Evolutionary conservation across 768 basidiomycete species (phyloP).

Genomic region (Tubosaeta sp.): DNA sequence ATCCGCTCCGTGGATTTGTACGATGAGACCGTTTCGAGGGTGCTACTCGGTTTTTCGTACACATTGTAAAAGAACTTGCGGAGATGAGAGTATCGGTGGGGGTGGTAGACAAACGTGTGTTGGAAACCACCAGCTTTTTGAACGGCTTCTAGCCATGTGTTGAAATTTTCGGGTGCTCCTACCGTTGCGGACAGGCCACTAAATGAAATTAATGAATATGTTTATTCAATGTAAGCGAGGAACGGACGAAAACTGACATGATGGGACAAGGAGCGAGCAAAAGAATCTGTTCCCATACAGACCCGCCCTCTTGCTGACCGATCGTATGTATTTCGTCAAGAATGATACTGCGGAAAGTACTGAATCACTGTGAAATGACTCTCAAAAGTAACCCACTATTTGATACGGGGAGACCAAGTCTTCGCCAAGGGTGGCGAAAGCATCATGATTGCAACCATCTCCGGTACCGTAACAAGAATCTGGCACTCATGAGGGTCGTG

Average conservation of each 20-base stretch:
- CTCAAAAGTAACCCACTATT: constrained; percentile 38
- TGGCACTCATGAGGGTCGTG: constrained; percentile 65
- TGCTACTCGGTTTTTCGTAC: constrained; percentile 9
- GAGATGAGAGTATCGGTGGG: constrained; percentile 69
- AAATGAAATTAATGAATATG: neutral
- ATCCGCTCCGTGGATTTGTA: constrained; percentile 38
- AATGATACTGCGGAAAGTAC: constrained; percentile 47
- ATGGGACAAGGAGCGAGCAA: constrained; percentile 67
- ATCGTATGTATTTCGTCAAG: constrained; percentile 58
- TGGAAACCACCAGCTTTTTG: constrained; percentile 56
- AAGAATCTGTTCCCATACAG: constrained; percentile 74
- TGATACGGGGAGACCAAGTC: constrained; percentile 59
- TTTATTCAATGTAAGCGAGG: neutral
- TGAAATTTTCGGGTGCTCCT: constrained; percentile 61
- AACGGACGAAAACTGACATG: constrained; percentile 44
- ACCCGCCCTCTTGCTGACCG: constrained; percentile 64
- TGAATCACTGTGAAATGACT: neutral
- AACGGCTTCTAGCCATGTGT: constrained; percentile 58
- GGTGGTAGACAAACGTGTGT: constrained; percentile 58
- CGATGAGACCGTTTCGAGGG: constrained; percentile 36
- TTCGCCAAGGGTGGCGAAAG: constrained; percentile 61
- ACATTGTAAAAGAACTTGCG: constrained; percentile 60
- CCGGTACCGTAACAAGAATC: constrained; percentile 71
- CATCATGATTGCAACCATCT: constrained; percentile 64
- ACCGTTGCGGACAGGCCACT: constrained; percentile 73